Percentiles rank a stretch among this genome's conserved stretches.
phyloP scores from a whole-genome alignment of 768 basidiomycete species.

The Dentipellis sp. region DNA sequence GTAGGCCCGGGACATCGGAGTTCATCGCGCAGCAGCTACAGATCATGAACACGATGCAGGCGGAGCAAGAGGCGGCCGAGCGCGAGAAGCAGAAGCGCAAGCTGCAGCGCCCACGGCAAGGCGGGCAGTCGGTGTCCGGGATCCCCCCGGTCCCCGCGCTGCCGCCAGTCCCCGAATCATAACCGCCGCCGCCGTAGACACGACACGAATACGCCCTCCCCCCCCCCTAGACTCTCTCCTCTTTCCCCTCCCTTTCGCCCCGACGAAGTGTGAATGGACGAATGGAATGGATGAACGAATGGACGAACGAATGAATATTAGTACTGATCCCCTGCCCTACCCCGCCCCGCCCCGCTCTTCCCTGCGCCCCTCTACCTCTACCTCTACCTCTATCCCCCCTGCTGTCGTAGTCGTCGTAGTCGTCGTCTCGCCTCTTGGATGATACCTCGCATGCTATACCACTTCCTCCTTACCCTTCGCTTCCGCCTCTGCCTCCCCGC shows the following conservation, averaged over 20 bases:
- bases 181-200: slow-evolving; percentile 1
- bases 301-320: no score
- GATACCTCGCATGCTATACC: slow-evolving; percentile 23
- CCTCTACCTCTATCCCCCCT: neutral
- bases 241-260: neutral
- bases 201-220: neutral
- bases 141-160: slow-evolving; percentile 21
- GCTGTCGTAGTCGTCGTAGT: no score
- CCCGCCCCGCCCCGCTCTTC: no score
- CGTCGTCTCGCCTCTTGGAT: slow-evolving; percentile 8
- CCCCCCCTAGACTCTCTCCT: neutral
- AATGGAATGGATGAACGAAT: no score
- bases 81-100: slow-evolving; percentile 51
- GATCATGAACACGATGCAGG: slow-evolving; percentile 74
- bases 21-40: slow-evolving; percentile 84
- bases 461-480: no score
- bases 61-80: slow-evolving; percentile 70
- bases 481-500: no score
- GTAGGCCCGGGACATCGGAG: slow-evolving; percentile 69
- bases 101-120: slow-evolving; percentile 41
- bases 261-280: no score
- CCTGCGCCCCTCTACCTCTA: neutral
- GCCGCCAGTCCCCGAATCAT: slow-evolving; percentile 20
- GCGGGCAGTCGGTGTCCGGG: slow-evolving; percentile 1
- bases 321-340: no score